These are phyloP conservation scores for Fusarium aywerte DNA, from an alignment of 2,329 filamentous ascomycete species.

Conservation along the genomic window DNA sequence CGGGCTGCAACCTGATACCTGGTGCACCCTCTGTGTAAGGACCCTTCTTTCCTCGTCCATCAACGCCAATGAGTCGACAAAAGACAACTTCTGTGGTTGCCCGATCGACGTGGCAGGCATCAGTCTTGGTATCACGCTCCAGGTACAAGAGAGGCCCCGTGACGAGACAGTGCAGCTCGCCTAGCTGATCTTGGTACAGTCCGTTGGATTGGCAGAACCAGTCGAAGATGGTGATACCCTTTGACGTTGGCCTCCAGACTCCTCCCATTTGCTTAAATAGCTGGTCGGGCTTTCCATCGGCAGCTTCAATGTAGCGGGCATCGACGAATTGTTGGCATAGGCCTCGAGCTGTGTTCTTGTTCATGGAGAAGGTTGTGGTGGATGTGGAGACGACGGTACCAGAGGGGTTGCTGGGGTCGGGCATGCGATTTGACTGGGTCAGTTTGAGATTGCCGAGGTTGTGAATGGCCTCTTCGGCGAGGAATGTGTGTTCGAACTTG, in stretches of 20 bases:
- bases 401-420: constrained; percentile 93
- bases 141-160: constrained; percentile 88
- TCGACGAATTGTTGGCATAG: constrained; percentile 95
- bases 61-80: constrained; percentile 83
- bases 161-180: constrained; percentile 81
- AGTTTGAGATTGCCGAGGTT: constrained; percentile 97
- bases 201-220: constrained; percentile 94
- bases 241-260: constrained; percentile 95
- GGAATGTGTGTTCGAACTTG: constrained; percentile 91
- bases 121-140: constrained; percentile 83
- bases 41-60: constrained; percentile 83
- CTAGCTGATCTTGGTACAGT: constrained; percentile 91
- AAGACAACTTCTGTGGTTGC: constrained; percentile 95
- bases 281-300: constrained; percentile 83
- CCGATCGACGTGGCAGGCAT: constrained; percentile 87
- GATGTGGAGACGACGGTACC: constrained; percentile 97
- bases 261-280: constrained; percentile 86
- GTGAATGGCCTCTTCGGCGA: constrained; percentile 97
- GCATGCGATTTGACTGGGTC: constrained; percentile 98
- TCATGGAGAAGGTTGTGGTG: constrained; percentile 98
- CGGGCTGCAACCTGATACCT: constrained; percentile 82
- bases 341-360: constrained; percentile 95
- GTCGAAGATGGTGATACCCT: constrained; percentile 90
- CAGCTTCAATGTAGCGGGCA: constrained; percentile 91
- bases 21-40: constrained; percentile 57